Percentiles rank a stretch among this genome's conserved stretches.
Conservation (phyloP, 257 asterid species). For the Cruciata laevipes region DNA sequence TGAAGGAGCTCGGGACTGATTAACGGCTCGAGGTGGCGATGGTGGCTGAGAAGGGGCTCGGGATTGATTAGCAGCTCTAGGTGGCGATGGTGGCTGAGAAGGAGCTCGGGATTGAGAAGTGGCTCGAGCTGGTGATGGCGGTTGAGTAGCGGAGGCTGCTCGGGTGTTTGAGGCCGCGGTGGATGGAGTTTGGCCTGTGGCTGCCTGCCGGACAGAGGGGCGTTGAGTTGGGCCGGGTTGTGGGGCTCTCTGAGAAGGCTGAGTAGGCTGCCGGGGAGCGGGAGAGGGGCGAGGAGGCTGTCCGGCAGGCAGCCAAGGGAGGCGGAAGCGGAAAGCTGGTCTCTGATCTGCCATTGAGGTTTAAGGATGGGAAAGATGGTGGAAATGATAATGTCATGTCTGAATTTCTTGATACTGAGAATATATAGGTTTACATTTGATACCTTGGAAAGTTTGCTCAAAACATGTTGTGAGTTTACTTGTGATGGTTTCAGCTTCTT, state of each 20-base stretch:
- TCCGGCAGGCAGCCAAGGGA: conserved; percentile 31
- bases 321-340: conserved; percentile 37
- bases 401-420: not conserved
- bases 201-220: conserved; percentile 10
- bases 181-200: conserved; percentile 17
- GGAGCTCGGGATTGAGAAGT: conserved; percentile 37
- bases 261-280: conserved; percentile 23
- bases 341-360: conserved; percentile 48
- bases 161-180: not conserved
- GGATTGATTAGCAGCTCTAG: conserved; percentile 28
- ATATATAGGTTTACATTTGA: conserved; percentile 22
- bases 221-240: conserved; percentile 4
- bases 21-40: conserved; percentile 22
- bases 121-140: conserved; percentile 31
- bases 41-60: conserved; percentile 11
- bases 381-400: not conserved
- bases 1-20: conserved; percentile 28
- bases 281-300: conserved; percentile 31
- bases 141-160: conserved; percentile 10
- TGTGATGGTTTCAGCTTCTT: conserved; percentile 14
- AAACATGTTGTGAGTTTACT: not conserved
- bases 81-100: conserved; percentile 38
- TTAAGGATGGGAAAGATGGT: not conserved
- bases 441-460: conserved; percentile 19
- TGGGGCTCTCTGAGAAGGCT: conserved; percentile 8